Evolutionary conservation across 257 asterid genomes (phyloP).

Genomic region (Catharanthus roseus): DNA sequence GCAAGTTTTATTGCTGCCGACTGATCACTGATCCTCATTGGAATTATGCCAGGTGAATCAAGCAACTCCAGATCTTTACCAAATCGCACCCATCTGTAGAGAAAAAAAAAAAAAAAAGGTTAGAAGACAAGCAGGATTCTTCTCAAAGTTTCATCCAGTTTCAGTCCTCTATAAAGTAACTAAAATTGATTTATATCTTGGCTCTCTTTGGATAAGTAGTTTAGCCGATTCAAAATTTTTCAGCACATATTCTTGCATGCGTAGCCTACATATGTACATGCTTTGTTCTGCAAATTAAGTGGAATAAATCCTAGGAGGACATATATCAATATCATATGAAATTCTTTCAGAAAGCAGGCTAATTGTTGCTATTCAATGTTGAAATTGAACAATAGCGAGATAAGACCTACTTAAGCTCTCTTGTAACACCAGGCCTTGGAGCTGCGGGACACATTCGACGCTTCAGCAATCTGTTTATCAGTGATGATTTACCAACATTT

Average conservation of each 20-base stretch:
- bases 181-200: background rate
- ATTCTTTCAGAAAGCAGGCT: slow-evolving; percentile 5
- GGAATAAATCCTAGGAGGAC: background rate
- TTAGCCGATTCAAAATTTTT: background rate
- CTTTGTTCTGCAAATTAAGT: background rate
- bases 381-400: slow-evolving; percentile 8
- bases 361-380: background rate
- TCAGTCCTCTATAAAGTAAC: background rate
- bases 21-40: slow-evolving; percentile 92
- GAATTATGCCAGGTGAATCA: slow-evolving; percentile 94
- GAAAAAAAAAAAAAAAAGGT: slow-evolving; percentile 14
- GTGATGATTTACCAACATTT: slow-evolving; percentile 93
- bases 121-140: background rate
- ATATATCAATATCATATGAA: background rate
- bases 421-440: slow-evolving; percentile 97
- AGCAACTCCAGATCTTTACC: slow-evolving; percentile 79
- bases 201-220: background rate
- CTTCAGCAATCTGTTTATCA: slow-evolving; percentile 87
- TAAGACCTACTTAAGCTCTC: slow-evolving; percentile 71
- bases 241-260: background rate
- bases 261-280: background rate
- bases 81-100: slow-evolving; percentile 82
- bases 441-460: slow-evolving; percentile 98
- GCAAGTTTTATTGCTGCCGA: slow-evolving; percentile 91
- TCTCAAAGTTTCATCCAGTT: background rate